phyloP scores from a whole-genome alignment of 345 rosid genomes.

The Melaleuca quinquenervia region DNA sequence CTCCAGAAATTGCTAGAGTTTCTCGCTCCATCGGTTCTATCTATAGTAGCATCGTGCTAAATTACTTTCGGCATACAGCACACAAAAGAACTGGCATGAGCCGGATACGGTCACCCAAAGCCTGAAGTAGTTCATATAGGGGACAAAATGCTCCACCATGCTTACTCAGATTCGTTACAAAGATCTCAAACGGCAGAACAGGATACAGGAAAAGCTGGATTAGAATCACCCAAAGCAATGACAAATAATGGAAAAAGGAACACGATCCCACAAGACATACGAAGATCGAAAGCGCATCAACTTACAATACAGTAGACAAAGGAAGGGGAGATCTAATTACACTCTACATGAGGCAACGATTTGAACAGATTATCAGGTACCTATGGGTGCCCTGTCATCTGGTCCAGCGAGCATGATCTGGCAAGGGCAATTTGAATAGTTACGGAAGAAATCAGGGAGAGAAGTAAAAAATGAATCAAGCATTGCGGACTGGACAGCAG shows the following conservation, averaged over 20 bases:
- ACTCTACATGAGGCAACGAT: background rate
- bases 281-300: background rate
- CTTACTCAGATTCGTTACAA: background rate
- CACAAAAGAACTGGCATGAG: background rate
- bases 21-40: background rate
- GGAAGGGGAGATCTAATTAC: background rate
- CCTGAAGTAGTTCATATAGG: background rate
- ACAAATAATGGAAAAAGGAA: background rate
- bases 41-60: background rate
- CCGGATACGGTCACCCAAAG: background rate
- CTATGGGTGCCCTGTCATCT: conserved; percentile 38
- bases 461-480: background rate
- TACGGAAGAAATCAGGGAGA: background rate
- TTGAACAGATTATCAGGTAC: background rate
- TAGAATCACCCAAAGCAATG: background rate
- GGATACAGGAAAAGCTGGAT: background rate
- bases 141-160: background rate
- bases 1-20: background rate
- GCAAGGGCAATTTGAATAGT: background rate
- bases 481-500: background rate
- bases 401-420: conserved; percentile 63
- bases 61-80: background rate
- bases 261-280: background rate
- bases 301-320: background rate
- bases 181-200: background rate